phyloP scores from a whole-genome alignment of 2,329 filamentous ascomycete species.

The Cladosporium sp. region DNA sequence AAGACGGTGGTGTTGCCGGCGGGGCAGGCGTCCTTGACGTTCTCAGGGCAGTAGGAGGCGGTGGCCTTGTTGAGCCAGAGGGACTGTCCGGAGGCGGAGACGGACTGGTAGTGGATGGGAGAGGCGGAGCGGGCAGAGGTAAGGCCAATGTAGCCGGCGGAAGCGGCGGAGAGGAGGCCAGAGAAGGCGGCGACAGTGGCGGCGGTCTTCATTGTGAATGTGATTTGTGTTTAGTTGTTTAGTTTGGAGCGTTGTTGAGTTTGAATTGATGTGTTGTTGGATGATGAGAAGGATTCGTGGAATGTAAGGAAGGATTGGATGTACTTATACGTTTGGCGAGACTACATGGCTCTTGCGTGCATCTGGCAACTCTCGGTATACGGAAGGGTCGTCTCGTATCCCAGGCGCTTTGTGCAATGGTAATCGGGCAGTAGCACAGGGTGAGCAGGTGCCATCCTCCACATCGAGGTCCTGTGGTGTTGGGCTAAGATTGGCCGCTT shows the following conservation, averaged over 20 bases:
- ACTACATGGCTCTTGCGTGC: neutral
- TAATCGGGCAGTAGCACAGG: conserved; percentile 3
- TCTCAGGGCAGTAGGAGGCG: conserved; percentile 28
- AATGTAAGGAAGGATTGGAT: neutral
- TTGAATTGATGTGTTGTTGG: neutral
- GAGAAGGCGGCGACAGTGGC: conserved; percentile 14
- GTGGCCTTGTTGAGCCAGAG: conserved; percentile 30
- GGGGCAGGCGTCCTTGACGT: conserved; percentile 22
- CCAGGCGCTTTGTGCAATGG: neutral
- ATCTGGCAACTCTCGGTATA: neutral
- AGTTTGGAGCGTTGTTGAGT: neutral
- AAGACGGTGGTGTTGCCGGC: conserved; percentile 19
- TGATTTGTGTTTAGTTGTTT: neutral
- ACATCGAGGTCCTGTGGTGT: neutral
- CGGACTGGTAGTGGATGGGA: conserved; percentile 24
- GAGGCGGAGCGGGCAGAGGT: conserved; percentile 24
- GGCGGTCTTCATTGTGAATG: conserved; percentile 23
- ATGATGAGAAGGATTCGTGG: neutral
- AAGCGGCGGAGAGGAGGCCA: conserved; percentile 17
- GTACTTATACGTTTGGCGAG: conserved; percentile 6
- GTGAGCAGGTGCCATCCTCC: neutral
- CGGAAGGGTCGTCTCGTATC: neutral
- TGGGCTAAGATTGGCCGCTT: neutral
- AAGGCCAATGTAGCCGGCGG: conserved; percentile 25
- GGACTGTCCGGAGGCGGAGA: conserved; percentile 22